Base-by-base conservation (phyloP, 148 eudicot species). In the Beta vulgaris region DNA sequence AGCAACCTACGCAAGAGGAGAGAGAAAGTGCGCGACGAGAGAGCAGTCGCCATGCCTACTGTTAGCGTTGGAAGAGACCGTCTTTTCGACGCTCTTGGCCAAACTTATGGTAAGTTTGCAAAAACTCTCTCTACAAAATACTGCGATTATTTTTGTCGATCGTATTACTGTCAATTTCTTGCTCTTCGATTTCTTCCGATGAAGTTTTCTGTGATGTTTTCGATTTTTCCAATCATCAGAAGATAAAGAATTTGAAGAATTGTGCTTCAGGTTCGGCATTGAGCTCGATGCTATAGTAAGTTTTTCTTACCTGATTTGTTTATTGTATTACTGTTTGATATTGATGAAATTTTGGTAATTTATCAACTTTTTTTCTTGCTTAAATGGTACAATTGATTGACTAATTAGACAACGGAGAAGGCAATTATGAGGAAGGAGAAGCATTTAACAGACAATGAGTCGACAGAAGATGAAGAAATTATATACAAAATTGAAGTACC, bases 221-320 rank as follows among this genome's bases (percentile, higher is more conserved):
- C 43, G 65, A 3, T 42, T 62, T 5, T 28, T 19, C 36, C 23
- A 44, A 67, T 51, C 77, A 37, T 40, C 82, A 90, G 95, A 85
- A 44, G 85, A 90, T 59, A 73, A 81, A 68, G 89, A 88, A 72
- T 92, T 92, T 58, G 97, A 88, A 39, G 91, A 87, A 28, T 76
- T 96, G 64, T 96, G 99, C 87, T 96, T 92, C 74, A 80, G 84
- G 54, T 96, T 92, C 51, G 99, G 99, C 59, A 96, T 95, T 49
- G 99, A 96, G 89, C 99, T 96, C 18, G 99, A 96, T 80, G 99
- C 91, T 70, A 89, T 96, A 62, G 99, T 96, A 82, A 74, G 91
- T 40, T 42, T 15, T 40, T 3, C 12, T 66, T 15, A n/a, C n/a
- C n/a, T n/a, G n/a, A n/a, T n/a, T n/a, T n/a, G n/a, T n/a, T 74